Conservation (phyloP, 768 basidiomycete genomes). For the Xanthoconium stramineum region DNA sequence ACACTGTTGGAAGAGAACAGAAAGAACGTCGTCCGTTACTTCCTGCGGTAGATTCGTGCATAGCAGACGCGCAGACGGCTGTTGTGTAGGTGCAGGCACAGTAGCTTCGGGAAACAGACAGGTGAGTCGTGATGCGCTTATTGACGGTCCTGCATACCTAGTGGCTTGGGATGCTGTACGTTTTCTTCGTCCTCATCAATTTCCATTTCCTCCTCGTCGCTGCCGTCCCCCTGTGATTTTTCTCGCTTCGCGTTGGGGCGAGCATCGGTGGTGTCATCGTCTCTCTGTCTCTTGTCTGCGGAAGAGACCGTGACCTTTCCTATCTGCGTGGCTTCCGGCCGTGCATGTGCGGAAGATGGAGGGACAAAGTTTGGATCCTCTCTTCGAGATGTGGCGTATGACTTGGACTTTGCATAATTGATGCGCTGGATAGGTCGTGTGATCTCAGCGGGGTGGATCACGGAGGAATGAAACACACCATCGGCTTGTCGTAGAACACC, state of each 20-base stretch:
- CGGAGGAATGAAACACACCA: slow-evolving; percentile 52
- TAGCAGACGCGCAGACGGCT: slow-evolving; percentile 59
- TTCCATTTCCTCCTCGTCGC: slow-evolving; percentile 89
- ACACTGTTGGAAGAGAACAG: slow-evolving; percentile 89
- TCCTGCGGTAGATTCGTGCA: slow-evolving; percentile 90
- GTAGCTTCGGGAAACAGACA: slow-evolving; percentile 25
- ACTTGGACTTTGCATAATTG: slow-evolving; percentile 86
- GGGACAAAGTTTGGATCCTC: slow-evolving; percentile 83
- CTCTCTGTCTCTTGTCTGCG: slow-evolving; percentile 64
- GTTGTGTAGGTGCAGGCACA: slow-evolving; percentile 49
- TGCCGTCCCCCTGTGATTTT: slow-evolving; percentile 58
- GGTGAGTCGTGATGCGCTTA: slow-evolving; percentile 8
- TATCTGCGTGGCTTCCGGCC: slow-evolving; percentile 42
- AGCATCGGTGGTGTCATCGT: slow-evolving; percentile 53
- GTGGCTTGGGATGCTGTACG: slow-evolving; percentile 36
- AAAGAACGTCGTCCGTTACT: slow-evolving; percentile 82
- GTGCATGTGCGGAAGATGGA: slow-evolving; percentile 63
- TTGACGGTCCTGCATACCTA: slow-evolving; percentile 43
- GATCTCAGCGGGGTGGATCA: slow-evolving; percentile 4
- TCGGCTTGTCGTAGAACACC: slow-evolving; percentile 87
- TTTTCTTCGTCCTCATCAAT: slow-evolving; percentile 85
- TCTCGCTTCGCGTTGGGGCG: slow-evolving; percentile 65
- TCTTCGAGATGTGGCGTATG: slow-evolving; percentile 73
- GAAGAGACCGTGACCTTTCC: slow-evolving; percentile 32
- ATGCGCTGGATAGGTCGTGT: slow-evolving; percentile 59